Evolutionary conservation across 805 yeast genomes (phyloP).

Genomic region (Suhomyces emberorum): DNA sequence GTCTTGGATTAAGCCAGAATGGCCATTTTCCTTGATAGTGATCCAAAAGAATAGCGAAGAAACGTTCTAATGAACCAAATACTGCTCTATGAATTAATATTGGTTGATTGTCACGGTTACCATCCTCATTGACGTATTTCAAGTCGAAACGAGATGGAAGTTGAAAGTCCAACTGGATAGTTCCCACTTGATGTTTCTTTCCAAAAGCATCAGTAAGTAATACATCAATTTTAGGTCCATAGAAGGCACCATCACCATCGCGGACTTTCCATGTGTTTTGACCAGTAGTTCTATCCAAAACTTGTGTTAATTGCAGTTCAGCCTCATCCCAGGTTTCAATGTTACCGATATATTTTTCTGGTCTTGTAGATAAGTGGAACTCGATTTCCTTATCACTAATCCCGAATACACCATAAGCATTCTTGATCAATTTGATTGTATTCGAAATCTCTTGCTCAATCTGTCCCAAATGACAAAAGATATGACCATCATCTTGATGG

Average conservation of each 20-base stretch:
- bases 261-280: constrained; percentile 67
- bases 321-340: constrained; percentile 79
- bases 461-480: constrained; percentile 81
- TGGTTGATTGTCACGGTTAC: constrained; percentile 59
- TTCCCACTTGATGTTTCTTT: constrained; percentile 90
- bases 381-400: constrained; percentile 47
- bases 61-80: constrained; percentile 91
- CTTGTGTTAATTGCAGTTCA: constrained; percentile 60
- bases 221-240: constrained; percentile 95
- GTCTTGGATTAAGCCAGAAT: constrained; percentile 93
- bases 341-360: constrained; percentile 77
- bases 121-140: constrained; percentile 53
- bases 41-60: constrained; percentile 85
- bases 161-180: constrained; percentile 93
- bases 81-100: constrained; percentile 97
- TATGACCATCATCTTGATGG: constrained; percentile 98
- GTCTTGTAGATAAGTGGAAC: constrained; percentile 80
- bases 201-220: constrained; percentile 74
- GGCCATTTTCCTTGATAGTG: constrained; percentile 96
- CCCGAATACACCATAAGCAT: constrained; percentile 70
- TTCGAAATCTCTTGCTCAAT: constrained; percentile 68
- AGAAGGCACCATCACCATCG: constrained; percentile 95
- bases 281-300: constrained; percentile 45
- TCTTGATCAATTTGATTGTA: constrained; percentile 69
- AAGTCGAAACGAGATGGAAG: constrained; percentile 81